Base-by-base conservation (phyloP, 1,139 yeast genomes). In the Petasospora fabianii region DNA sequence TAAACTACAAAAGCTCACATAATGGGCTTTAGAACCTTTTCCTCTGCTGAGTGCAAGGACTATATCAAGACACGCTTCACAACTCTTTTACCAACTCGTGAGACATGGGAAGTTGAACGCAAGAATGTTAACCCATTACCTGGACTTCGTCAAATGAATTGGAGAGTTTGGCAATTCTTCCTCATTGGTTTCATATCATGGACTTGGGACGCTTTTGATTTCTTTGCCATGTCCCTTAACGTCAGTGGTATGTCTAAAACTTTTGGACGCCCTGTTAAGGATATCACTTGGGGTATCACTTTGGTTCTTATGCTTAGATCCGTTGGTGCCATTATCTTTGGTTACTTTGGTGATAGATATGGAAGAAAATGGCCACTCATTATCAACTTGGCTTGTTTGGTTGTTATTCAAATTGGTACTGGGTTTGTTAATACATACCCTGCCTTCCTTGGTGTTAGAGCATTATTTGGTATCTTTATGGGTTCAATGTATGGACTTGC, bases 191-290 rank as follows among this genome's bases (percentile, higher is more conserved):
- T 80, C 51, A 56, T 69, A 44, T 86, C 84, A 21, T 84, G 94
- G 94, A 71, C 87, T 5, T 73, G 85, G 73, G 94, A 84, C 58
- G 84, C 94, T 3, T 71, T 83, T 59, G 94, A 84, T 61, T 84
- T 80, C 61, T 84, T 84, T 59, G 44, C 46, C 22, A 43, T 43
- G 8, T 49, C 54, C 3, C 44, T 49, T 5, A 46, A 48, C 32
- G 54, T 46, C 13, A 20, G 44, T 2, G n/a, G 42, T 27, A 41
- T 49, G 28, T 44, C 53, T 14, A 18, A 33, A 19, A 27, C 36
- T 20, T 38, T 49, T 7, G 43, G 34, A 18, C 38, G 42, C 8
- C 33, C 51, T 1, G 42, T 46, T 15, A 47, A 46, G 29, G 43
- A 41, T 26, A 34, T 50, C 47, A 77, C 90, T 5, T 84, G 92